Conservation (phyloP, 306 rosid species). For the Cucumis cinereus region DNA sequence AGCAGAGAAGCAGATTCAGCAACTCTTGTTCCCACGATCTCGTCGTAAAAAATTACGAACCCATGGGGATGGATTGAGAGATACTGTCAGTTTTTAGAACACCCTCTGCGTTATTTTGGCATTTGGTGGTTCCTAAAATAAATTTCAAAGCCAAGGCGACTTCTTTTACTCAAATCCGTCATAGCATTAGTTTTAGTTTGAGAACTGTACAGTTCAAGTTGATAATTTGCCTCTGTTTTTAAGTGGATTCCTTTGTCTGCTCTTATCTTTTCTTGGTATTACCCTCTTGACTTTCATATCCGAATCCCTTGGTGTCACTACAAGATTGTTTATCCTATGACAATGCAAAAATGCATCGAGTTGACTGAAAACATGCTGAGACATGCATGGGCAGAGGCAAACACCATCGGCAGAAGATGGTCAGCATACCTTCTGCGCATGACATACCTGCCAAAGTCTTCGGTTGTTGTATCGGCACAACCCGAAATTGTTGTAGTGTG, state of each 20-base stretch:
- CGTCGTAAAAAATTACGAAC: slow-evolving; percentile 45
- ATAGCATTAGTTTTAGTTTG: not conserved
- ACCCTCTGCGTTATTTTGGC: not conserved
- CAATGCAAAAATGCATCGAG: no score
- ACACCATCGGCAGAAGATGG: no score
- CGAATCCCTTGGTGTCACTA: not conserved
- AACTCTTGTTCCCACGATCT: slow-evolving; percentile 62
- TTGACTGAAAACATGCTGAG: no score
- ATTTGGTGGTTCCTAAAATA: not conserved
- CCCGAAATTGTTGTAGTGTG: no score
- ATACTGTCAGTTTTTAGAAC: slow-evolving; percentile 15
- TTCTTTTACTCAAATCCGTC: not conserved
- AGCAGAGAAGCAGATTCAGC: slow-evolving; percentile 80
- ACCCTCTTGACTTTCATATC: not conserved
- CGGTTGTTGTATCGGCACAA: no score
- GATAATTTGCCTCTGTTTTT: not conserved
- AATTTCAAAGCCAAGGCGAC: not conserved
- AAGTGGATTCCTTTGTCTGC: not conserved
- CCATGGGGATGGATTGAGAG: slow-evolving; percentile 23
- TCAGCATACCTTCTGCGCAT: no score
- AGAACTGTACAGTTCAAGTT: not conserved
- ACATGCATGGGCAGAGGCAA: no score
- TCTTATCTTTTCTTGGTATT: not conserved
- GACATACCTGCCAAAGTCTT: no score
- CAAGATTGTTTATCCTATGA: no score